Base-by-base conservation (phyloP, 352 stramenopile species). In the Pythium periplocum region DNA sequence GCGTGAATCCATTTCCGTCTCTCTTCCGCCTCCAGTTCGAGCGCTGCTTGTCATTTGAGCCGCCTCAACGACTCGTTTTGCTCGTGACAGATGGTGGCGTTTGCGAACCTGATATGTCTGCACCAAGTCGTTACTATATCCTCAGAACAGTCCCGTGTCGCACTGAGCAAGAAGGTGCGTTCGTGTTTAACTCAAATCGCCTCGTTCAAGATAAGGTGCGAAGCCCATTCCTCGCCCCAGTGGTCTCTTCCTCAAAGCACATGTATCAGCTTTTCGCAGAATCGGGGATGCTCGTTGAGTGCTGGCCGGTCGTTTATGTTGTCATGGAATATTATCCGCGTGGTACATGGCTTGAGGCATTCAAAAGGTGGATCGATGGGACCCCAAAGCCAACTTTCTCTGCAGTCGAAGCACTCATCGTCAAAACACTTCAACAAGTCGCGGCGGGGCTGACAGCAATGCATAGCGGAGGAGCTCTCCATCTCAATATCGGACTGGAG, bases 241-340 rank as follows among this genome's bases (percentile, higher is more conserved):
- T 84, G 3, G 37, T 38, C 3, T 64, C 59, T 1, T 57, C 67
- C 3, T 62, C 72, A 33, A 80, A 74, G 36, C 75, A 87, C 45
- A 74, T 50, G 30, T 90, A 76, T 55, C 79, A 90, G 53, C 64
- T 75, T 36, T 90, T 90, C 32, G 67, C 76, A 4, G 68, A 83
- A 33, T 75, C 69, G 10, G 79, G 79, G 0, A 71, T 86, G 42
- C 62, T 90, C 0, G 50, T 86, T 8, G 76, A 87, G 34, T 81
- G 63, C 60, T 86, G 72, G 74, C 76, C 75, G 0, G 54, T 87
- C 3, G 50, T 87, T 8, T 85, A 87, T 48, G 54, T 85, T 7
- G 61, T 60, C 4, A 57, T 63, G 3, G 68, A 87, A 50, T 73
- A 73, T 53, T 86, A 75, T 35, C 35, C 55, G 2, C 12, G 42